Evolutionary conservation across 2,329 filamentous ascomycete genomes (phyloP), one percentile per base, ranked within the genome.

Genomic region (Ophiostoma ulmi): DNA sequence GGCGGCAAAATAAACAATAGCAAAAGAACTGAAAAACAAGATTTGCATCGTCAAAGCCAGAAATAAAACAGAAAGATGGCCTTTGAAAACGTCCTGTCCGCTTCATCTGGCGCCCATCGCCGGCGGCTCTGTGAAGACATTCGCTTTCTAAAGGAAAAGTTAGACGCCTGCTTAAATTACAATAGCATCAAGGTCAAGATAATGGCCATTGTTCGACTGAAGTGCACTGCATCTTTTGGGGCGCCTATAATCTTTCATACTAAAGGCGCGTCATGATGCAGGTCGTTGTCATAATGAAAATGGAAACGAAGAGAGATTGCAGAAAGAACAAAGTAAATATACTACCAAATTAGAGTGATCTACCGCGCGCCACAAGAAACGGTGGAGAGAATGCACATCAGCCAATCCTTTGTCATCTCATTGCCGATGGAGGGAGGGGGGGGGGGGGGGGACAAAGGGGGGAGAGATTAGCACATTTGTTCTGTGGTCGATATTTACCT

Each of bases 281-380:
- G 10, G 52, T 14, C n/a, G 22, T 58, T 26, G n/a, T 26, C 52
- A 11, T 58, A n/a, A 58, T 58, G 22, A 22, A 17, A 48, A 48
- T 48, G 26, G 22, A 63, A 17, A 20, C 35, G n/a, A 63, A 63
- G 22, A 63, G 35, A 35, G 26, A 36, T 17, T 35, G 4, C 13
- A 6, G 13, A 63, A 7, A 26, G 20, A 20, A 61, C 26, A 17
- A 61, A 36, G 17, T 48, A 5, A 48, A 48, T 48, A 48, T 17
- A 4, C 44, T 48, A 20, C 44, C 44, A 48, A 48, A 48, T 48
- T 20, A 20, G 44, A 8, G 26, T 3, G 26, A 63, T 35, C 58
- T 63, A 63, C 58, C 58, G 58, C 58, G 58, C 58, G 58, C 58
- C 58, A 63, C n/a, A 14, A 63, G 58, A 63, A 35, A 63, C 58